These are phyloP conservation scores for Erysiphe pisi DNA, from an alignment of 2,329 filamentous ascomycete species.

Conservation along the genomic window DNA sequence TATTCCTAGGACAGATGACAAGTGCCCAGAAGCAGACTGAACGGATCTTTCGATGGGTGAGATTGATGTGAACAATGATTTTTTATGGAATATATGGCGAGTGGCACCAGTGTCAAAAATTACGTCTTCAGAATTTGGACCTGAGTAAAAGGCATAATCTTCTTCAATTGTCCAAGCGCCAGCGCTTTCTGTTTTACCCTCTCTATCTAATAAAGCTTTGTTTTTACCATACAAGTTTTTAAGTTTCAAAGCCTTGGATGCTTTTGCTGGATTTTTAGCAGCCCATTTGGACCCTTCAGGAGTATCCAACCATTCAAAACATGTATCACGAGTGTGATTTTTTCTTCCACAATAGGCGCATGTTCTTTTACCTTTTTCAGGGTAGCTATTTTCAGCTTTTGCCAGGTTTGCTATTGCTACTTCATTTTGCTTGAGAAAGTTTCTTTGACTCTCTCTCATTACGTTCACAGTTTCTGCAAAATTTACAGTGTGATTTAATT, in stretches of 20 bases:
- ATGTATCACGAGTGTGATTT: conserved; percentile 13
- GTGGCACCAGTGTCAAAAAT: conserved; percentile 14
- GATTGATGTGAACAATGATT: neutral
- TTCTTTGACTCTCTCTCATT: conserved; percentile 1
- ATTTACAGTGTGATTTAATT: too few relatives aligned
- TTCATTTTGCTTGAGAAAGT: neutral
- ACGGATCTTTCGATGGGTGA: neutral
- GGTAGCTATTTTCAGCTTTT: neutral
- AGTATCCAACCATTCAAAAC: conserved; percentile 22
- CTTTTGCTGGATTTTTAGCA: conserved; percentile 2
- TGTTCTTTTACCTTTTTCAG: neutral
- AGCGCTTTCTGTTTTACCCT: neutral
- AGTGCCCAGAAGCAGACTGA: conserved; percentile 2
- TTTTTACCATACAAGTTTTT: conserved; percentile 14
- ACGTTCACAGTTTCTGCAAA: conserved; percentile 17
- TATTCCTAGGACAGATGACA: neutral
- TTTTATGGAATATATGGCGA: neutral
- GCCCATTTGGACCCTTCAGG: neutral
- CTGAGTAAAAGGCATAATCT: conserved; percentile 5
- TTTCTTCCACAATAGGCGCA: neutral
- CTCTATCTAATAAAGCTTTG: neutral
- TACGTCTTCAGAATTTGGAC: neutral
- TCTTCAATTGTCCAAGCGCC: neutral
- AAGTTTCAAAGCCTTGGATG: neutral
- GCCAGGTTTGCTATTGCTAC: neutral